Percentiles rank a stretch among this genome's conserved stretches.
These are phyloP conservation scores for Phyllosticta ampelicida DNA, from an alignment of 2,329 filamentous ascomycete genomes.

Conservation along the genomic window DNA sequence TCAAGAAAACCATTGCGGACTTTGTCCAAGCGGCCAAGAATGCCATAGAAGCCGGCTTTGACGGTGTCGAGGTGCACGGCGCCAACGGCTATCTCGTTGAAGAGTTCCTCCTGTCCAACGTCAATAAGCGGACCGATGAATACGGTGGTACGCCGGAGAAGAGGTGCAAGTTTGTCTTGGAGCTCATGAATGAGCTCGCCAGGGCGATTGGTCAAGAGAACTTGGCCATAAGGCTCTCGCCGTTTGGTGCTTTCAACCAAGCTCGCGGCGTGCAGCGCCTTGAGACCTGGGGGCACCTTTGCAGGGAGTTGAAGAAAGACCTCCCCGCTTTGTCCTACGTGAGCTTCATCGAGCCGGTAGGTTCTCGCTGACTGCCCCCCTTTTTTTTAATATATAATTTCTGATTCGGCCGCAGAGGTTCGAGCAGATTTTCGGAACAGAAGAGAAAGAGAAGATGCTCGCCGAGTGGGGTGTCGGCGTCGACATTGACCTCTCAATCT, in stretches of 20 bases:
- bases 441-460: constrained; percentile 41
- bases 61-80: constrained; percentile 41
- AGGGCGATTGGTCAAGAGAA: constrained; percentile 24
- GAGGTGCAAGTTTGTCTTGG: constrained; percentile 45
- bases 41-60: constrained; percentile 46
- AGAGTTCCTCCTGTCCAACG: constrained; percentile 41
- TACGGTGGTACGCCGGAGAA: constrained; percentile 43
- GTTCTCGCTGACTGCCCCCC: neutral
- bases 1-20: constrained; percentile 30
- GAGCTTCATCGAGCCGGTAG: constrained; percentile 43
- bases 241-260: constrained; percentile 42
- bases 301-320: constrained; percentile 36
- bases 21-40: constrained; percentile 37
- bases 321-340: constrained; percentile 41
- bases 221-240: constrained; percentile 23
- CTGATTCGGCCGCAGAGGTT: constrained; percentile 23
- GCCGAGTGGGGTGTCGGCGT: constrained; percentile 35
- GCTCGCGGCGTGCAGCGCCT: constrained; percentile 40
- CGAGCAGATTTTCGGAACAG: constrained; percentile 41
- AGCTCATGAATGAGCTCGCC: constrained; percentile 34
- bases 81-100: constrained; percentile 44
- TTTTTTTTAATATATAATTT: neutral
- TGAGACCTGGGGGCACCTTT: constrained; percentile 44
- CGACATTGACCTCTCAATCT: constrained; percentile 36
- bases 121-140: constrained; percentile 40